A percentile compares a stretch with the other conserved stretches of the same genome.
phyloP scores from a whole-genome alignment of 1,139 yeast genomes.

The Blastobotrys persicus region DNA sequence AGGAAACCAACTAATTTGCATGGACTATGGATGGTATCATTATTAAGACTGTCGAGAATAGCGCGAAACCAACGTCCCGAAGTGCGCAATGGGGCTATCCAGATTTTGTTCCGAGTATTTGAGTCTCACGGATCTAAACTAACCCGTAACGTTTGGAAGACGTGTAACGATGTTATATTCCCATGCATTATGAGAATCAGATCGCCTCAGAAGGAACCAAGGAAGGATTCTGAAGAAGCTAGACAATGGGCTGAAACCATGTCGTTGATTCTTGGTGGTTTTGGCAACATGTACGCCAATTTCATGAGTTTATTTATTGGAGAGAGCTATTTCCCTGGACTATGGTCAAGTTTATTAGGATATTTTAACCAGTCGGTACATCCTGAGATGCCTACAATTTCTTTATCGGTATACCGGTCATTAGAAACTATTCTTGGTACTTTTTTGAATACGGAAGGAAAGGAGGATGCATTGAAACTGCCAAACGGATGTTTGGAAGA shows the following conservation, averaged over 20 bases:
- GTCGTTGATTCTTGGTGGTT: slow-evolving; percentile 56
- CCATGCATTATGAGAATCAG: slow-evolving; percentile 35
- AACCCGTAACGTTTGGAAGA: slow-evolving; percentile 40
- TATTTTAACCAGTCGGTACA: slow-evolving; percentile 42
- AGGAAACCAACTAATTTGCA: slow-evolving; percentile 21
- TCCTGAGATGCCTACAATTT: slow-evolving; percentile 41
- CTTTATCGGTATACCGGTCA: slow-evolving; percentile 52
- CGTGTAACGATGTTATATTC: slow-evolving; percentile 38
- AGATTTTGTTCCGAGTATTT: slow-evolving; percentile 79
- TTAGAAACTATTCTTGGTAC: slow-evolving; percentile 47
- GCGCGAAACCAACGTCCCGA: slow-evolving; percentile 66
- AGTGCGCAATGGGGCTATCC: slow-evolving; percentile 85
- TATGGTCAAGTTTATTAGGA: slow-evolving; percentile 54
- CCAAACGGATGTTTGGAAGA: slow-evolving; percentile 43
- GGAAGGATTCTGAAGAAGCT: slow-evolving; percentile 19
- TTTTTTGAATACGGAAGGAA: slow-evolving; percentile 25
- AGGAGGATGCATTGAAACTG: slow-evolving; percentile 20
- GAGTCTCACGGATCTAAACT: slow-evolving; percentile 69
- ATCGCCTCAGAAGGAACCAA: slow-evolving; percentile 21
- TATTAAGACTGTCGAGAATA: slow-evolving; percentile 59
- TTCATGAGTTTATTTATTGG: slow-evolving; percentile 41
- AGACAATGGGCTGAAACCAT: slow-evolving; percentile 58
- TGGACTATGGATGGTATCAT: slow-evolving; percentile 61
- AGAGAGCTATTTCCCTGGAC: slow-evolving; percentile 27
- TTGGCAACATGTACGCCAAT: slow-evolving; percentile 50